A percentile compares a stretch with the other conserved stretches of the same genome.
Conservation (phyloP, 1,284 basidiomycete genomes). For the Apiotrichum mycotoxinovorans region DNA sequence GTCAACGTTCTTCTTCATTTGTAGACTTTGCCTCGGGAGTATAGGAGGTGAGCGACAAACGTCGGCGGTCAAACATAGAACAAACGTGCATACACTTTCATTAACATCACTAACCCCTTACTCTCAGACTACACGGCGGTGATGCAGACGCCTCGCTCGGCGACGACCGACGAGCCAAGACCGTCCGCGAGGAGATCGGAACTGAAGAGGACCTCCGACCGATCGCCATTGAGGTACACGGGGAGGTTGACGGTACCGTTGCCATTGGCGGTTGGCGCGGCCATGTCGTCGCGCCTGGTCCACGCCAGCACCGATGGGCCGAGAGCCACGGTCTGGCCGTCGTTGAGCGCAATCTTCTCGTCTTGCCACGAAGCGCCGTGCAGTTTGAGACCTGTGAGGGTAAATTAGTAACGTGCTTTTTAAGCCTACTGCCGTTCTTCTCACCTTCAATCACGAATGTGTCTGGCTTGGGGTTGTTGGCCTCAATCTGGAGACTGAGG, state of each 20-base stretch:
- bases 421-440: too few relatives aligned
- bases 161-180: conserved; percentile 23
- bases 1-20: too few relatives aligned
- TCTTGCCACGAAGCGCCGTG: conserved; percentile 76
- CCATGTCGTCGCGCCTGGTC: conserved; percentile 61
- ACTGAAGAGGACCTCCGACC: conserved; percentile 83
- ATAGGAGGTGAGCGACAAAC: too few relatives aligned
- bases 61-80: too few relatives aligned
- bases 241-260: conserved; percentile 65
- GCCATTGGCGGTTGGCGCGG: conserved; percentile 20
- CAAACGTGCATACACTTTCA: not conserved
- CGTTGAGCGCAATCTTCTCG: conserved; percentile 69
- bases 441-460: conserved; percentile 81
- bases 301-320: conserved; percentile 77
- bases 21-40: too few relatives aligned
- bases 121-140: conserved; percentile 23
- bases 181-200: conserved; percentile 36
- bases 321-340: conserved; percentile 71
- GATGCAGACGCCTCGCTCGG: conserved; percentile 42
- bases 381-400: conserved; percentile 74
- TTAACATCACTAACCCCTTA: not conserved
- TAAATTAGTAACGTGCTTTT: not conserved
- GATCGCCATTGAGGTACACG: conserved; percentile 86
- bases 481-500: conserved; percentile 72
- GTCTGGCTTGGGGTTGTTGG: conserved; percentile 54